Evolutionary conservation across 148 eudicot species (phyloP).

Genomic region (Cornus controversa): DNA sequence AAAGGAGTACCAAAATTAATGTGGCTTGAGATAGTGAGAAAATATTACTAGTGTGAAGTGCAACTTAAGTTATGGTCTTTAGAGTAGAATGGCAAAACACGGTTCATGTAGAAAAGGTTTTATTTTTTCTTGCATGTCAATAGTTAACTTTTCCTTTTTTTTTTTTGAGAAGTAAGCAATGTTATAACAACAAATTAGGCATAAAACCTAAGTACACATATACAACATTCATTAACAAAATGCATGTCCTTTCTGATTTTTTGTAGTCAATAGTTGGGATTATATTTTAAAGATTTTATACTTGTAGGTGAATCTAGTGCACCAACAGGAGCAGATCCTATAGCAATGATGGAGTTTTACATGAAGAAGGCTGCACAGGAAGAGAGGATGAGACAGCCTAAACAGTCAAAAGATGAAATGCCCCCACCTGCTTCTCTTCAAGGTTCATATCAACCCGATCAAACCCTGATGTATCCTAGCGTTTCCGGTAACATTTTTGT

Average conservation of each 20-base stretch:
- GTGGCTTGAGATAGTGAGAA: too few relatives aligned
- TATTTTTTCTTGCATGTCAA: neutral
- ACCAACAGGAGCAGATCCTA: conserved; percentile 66
- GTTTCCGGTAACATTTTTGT: conserved; percentile 3
- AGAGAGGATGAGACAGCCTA: conserved; percentile 76
- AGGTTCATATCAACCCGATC: conserved; percentile 32
- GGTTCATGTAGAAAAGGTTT: too few relatives aligned
- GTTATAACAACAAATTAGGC: too few relatives aligned
- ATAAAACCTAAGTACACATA: too few relatives aligned
- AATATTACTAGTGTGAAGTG: too few relatives aligned
- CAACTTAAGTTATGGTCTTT: too few relatives aligned
- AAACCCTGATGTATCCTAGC: neutral
- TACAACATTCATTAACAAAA: neutral
- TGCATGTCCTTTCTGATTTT: neutral
- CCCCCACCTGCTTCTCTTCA: conserved; percentile 97
- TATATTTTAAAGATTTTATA: neutral
- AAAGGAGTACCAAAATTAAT: too few relatives aligned
- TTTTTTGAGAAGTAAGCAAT: too few relatives aligned
- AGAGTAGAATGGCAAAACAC: too few relatives aligned
- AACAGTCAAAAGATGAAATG: conserved; percentile 91
- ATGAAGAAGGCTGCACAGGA: conserved; percentile 91
- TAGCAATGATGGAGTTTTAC: conserved; percentile 97
- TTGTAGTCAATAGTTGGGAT: neutral
- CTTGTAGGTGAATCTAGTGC: conserved; percentile 57
- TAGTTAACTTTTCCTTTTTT: neutral